These are phyloP conservation scores for Chlamydomonas eustigma DNA, from an alignment of 139 green algal species.

Conservation along the genomic window DNA sequence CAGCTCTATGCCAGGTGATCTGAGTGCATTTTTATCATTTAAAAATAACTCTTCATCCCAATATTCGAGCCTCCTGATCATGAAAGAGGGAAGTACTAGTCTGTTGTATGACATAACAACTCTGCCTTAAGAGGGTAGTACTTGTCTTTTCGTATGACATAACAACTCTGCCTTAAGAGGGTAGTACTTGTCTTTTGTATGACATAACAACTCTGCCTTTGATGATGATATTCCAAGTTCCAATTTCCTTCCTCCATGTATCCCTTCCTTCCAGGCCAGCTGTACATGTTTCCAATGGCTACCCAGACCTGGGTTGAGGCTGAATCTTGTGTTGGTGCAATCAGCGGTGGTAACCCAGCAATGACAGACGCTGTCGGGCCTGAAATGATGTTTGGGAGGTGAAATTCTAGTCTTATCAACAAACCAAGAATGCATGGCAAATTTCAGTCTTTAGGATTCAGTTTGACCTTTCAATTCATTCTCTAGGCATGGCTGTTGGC, in stretches of 20 bases:
- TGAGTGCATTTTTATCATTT: too few species aligned
- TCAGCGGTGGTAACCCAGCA: background rate
- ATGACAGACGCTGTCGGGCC: background rate
- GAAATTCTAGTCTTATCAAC: too few species aligned
- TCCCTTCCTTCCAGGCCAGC: background rate
- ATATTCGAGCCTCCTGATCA: too few species aligned
- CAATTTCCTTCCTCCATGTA: too few species aligned
- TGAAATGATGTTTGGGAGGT: background rate
- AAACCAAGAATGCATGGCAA: too few species aligned
- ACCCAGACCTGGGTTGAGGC: slow-evolving; percentile 2
- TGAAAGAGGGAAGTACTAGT: too few species aligned
- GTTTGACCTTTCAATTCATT: too few species aligned
- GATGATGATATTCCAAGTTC: background rate
- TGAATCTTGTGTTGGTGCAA: background rate
- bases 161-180: background rate
- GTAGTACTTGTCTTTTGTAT: background rate
- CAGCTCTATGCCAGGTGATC: too few species aligned
- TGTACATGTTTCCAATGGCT: slow-evolving; percentile 8
- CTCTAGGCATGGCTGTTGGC: too few species aligned
- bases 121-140: background rate
- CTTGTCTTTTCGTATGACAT: background rate
- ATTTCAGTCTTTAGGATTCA: too few species aligned
- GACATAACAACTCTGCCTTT: background rate
- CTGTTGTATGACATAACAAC: background rate
- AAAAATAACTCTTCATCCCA: too few species aligned